Evolutionary conservation across 139 green algal genomes (phyloP), one percentile per base, ranked within the genome.

Genomic region (Trebouxia sp.): DNA sequence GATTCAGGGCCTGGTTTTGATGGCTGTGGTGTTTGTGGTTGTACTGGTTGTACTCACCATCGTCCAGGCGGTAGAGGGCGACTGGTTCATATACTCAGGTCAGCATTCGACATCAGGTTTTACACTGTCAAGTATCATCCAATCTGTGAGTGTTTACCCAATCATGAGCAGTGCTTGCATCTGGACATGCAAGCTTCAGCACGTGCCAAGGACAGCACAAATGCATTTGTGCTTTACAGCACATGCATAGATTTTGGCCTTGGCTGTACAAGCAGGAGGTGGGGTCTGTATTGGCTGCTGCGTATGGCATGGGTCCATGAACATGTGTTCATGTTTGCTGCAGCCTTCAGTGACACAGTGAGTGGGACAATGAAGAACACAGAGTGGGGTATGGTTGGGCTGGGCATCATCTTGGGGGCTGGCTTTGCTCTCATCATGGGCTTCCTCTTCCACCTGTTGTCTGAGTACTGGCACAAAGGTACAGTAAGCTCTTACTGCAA

Each of bases 61-160:
- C 20, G 30, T 65, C 28, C 74, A 79, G 47, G 74, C 74, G 8
- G 74, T 24, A 20, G 26, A 65, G 32, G 35, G 43, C 15, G 74
- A 79, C 32, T 79, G 74, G 74, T 79, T 66, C 74, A 79, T 79
- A 14, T 79, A 45, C 30, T 35, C 28, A 45, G 74, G 74, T 65
- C 24, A 30, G 11, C 9, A 39, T 22, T 15, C 35, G n/a, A n/a
- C n/a, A n/a, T n/a, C n/a, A n/a, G n/a, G n/a, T n/a, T n/a, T n/a
- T n/a, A n/a, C n/a, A n/a, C n/a, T n/a, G n/a, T n/a, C n/a, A n/a
- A n/a, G n/a, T n/a, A n/a, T n/a, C n/a, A n/a, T n/a, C n/a, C n/a
- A n/a, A n/a, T n/a, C n/a, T n/a, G n/a, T n/a, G n/a, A n/a, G n/a
- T n/a, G n/a, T n/a, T n/a, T n/a, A n/a, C n/a, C n/a, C n/a, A n/a